These are phyloP conservation scores for Aureobasidium uvarum DNA, from an alignment of 2,329 filamentous ascomycete genomes.

Conservation along the genomic window DNA sequence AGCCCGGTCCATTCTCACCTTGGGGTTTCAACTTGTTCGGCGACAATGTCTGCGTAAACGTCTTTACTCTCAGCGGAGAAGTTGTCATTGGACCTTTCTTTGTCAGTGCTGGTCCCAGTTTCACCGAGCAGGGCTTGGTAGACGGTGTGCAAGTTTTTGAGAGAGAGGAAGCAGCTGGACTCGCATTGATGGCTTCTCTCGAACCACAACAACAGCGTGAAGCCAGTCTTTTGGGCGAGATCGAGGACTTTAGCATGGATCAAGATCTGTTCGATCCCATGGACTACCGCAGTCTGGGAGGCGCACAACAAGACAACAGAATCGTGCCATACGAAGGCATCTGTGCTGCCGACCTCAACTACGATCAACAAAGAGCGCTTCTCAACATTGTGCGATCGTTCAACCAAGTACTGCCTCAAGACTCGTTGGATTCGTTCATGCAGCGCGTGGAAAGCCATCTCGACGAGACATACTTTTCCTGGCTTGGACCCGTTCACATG, in stretches of 20 bases:
- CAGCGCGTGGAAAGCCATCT: slow-evolving; percentile 56
- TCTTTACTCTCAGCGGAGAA: slow-evolving; percentile 63
- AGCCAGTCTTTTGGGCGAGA: slow-evolving; percentile 49
- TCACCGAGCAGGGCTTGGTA: slow-evolving; percentile 19
- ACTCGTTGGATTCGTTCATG: slow-evolving; percentile 55
- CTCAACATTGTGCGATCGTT: slow-evolving; percentile 61
- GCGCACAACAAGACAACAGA: slow-evolving; percentile 74
- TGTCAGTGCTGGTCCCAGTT: slow-evolving; percentile 62
- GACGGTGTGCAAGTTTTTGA: slow-evolving; percentile 64
- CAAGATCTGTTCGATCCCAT: slow-evolving; percentile 45
- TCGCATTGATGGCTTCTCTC: slow-evolving; percentile 66
- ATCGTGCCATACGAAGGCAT: slow-evolving; percentile 69
- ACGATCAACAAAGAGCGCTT: slow-evolving; percentile 52
- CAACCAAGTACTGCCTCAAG: slow-evolving; percentile 62
- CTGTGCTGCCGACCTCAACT: slow-evolving; percentile 50
- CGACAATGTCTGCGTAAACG: slow-evolving; percentile 70
- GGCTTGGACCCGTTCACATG: slow-evolving; percentile 68
- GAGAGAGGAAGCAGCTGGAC: slow-evolving; percentile 60
- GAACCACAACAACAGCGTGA: slow-evolving; percentile 45
- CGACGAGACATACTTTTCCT: slow-evolving; percentile 70
- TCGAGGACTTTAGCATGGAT: slow-evolving; percentile 50
- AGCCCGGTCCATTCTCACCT: slow-evolving; percentile 54
- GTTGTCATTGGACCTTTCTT: slow-evolving; percentile 71
- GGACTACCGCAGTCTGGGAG: slow-evolving; percentile 68
- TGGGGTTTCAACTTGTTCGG: slow-evolving; percentile 77